A percentile compares a stretch with the other conserved stretches of the same genome.
phyloP scores from a whole-genome alignment of 352 stramenopile species.

The Globisporangium emineosum region DNA sequence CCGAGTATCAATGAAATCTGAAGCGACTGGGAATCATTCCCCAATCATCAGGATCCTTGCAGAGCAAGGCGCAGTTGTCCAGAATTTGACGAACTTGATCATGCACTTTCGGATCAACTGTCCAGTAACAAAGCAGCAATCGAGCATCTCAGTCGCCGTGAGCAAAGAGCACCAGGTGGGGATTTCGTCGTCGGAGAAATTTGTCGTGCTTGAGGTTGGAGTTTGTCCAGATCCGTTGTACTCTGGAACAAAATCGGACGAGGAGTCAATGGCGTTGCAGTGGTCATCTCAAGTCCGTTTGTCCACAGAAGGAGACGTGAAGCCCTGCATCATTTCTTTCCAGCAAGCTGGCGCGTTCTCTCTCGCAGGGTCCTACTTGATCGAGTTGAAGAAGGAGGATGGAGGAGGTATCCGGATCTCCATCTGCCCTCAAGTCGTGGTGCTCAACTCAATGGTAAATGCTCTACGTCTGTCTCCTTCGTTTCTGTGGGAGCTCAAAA shows the following conservation, averaged over 20 bases:
- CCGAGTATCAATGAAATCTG: slow-evolving; percentile 14
- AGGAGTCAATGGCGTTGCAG: neutral
- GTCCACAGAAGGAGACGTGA: slow-evolving; percentile 14
- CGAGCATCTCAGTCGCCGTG: neutral
- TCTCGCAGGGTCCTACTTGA: slow-evolving; percentile 27
- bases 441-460: slow-evolving; percentile 61
- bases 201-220: slow-evolving; percentile 16
- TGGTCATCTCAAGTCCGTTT: slow-evolving; percentile 21
- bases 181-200: slow-evolving; percentile 12
- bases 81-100: slow-evolving; percentile 14
- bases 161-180: slow-evolving; percentile 12
- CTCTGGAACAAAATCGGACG: neutral
- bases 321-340: slow-evolving; percentile 19
- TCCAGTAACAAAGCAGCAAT: slow-evolving; percentile 7
- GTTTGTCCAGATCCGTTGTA: neutral
- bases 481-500: neutral
- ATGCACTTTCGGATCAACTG: slow-evolving; percentile 12
- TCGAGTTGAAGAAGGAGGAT: slow-evolving; percentile 34
- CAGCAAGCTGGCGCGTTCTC: neutral
- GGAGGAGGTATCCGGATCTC: slow-evolving; percentile 29
- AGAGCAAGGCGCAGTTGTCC: slow-evolving; percentile 18
- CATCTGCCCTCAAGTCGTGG: slow-evolving; percentile 47
- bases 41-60: slow-evolving; percentile 33
- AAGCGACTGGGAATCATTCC: slow-evolving; percentile 3
- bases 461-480: neutral